Base-by-base conservation (phyloP, 805 yeast genomes). In the Pichia deserticola region DNA sequence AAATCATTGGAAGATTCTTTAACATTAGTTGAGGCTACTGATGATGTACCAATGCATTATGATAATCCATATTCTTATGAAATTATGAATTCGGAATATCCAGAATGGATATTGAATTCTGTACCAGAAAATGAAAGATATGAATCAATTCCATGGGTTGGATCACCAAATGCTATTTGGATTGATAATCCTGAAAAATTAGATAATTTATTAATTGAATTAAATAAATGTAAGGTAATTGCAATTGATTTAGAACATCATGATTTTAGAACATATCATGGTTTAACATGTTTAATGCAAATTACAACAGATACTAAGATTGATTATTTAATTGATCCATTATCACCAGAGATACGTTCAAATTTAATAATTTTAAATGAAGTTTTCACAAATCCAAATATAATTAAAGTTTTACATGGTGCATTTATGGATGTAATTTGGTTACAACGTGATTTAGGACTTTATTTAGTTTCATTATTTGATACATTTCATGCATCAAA, bases 191-290 rank as follows among this genome's bases (percentile, higher is more conserved):
- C 69, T 0, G 81, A 74, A 27, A 67, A 70, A 28, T 63, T 93
- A 29, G 58, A 68, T 1, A 65, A 61, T 6, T 77, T 93, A 84
- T 55, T 88, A 1, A 62, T 67, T 1, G 76, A 74, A 7, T 70
- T 93, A 42, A 62, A 65, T 46, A 60, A 64, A 4, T 73, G 74
- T 50, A 67, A 72, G 2, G 95, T 80, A 49, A 78, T 93, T 38
- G 99, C 98, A 2, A 84, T 93, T 13, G 99, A 93, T 73, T 76
- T 93, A 53, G 99, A 93, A 62, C 99, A 93, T 66, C 99, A 93
- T 62, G 97, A 90, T 61, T 85, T 78, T 63, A 76, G 97, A 64
- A 75, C 97, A 0, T 93, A 88, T 59, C 83, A 85, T 59, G 99
- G 99, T 40, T 70, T 93, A 40, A 93, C 89, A 1, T 89, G 90